Percentiles rank a stretch among this genome's conserved stretches.
Evolutionary conservation across 352 stramenopile genomes (phyloP).

Genomic region (Phytopythium kandeliae): DNA sequence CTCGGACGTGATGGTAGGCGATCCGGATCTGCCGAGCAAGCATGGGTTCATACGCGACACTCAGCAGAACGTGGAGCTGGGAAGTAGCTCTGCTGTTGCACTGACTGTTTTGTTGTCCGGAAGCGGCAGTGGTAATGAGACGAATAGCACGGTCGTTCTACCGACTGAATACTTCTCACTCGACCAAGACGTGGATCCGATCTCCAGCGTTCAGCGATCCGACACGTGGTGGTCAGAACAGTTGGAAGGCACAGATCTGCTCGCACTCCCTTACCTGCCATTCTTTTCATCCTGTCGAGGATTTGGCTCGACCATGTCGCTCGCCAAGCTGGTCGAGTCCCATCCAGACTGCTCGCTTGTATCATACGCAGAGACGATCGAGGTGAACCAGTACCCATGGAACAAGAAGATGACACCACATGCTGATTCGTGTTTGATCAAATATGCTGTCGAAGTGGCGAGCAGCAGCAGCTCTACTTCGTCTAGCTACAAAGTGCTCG

Average conservation of each 20-base stretch:
- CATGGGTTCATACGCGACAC: constrained; percentile 52
- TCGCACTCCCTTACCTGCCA: constrained; percentile 93
- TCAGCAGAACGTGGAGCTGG: constrained; percentile 48
- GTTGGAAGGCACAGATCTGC: constrained; percentile 45
- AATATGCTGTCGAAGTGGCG: constrained; percentile 35
- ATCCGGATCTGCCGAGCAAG: constrained; percentile 56
- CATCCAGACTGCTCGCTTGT: constrained; percentile 92
- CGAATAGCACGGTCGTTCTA: constrained; percentile 23
- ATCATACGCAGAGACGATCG: constrained; percentile 80
- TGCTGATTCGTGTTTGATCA: constrained; percentile 75
- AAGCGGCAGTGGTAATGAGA: constrained; percentile 8
- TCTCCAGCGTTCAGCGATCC: constrained; percentile 32
- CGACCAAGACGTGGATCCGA: constrained; percentile 29
- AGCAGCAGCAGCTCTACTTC: constrained; percentile 8
- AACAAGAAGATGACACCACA: constrained; percentile 75
- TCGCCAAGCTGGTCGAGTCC: constrained; percentile 92
- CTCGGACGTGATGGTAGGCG: constrained; percentile 90
- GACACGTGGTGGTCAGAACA: constrained; percentile 79
- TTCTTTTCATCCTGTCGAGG: constrained; percentile 96
- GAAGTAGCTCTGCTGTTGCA: constrained; percentile 7
- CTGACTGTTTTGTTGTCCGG: neutral
- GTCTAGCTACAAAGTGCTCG: constrained; percentile 12
- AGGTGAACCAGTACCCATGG: constrained; percentile 91
- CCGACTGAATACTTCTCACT: too few species aligned
- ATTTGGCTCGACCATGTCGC: constrained; percentile 92